Base-by-base conservation (phyloP, 169 alveolate species). In the Eimeria praecox region DNA sequence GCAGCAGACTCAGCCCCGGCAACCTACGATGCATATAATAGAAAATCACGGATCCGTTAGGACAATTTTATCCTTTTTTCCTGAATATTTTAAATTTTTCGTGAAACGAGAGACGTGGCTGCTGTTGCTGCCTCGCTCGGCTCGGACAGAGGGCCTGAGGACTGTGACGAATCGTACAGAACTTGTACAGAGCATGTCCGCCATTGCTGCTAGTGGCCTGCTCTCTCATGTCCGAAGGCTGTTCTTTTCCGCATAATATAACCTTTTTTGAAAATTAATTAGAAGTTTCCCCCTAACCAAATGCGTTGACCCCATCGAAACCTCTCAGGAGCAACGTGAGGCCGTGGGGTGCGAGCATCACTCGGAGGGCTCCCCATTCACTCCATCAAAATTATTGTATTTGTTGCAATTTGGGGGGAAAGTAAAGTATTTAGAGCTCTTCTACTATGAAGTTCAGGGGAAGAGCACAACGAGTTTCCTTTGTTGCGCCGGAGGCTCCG, bases 321-420 rank as follows among this genome's bases (percentile, higher is more conserved):
- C 82, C 27, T 35, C 82, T 35, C 2, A 33, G 82, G 30, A 71
- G 33, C 52, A 35, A n/a, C 82, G 49, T 12, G 30, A 35, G 82
- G 82, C 46, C 42, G 82, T 71, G 82, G 82, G 82, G 82, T 71
- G 82, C 82, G 82, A 71, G 82, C n/a, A 71, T 16, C 49, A 49
- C 82, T 35, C 82, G 82, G 52, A 71, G 49, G 49, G 82, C 82
- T 16, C 82, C 82, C 22, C 1, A n/a, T 33, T 30, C 82, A 14
- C 46, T 35, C 6, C 46, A 66, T 1, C 49, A 27, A 3, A 0
- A 35, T 35, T 2, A 8, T 27, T 35, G 42, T 12, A 0, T 5
- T 35, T 71, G 52, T 49, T 35, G n/a, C 49, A 30, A 35, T 35
- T 35, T 8, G 14, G 27, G 9, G 52, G 12, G 4, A 71, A 71